Evolutionary conservation across 768 basidiomycete species (phyloP).

Genomic region (Steccherinum ochraceum): DNA sequence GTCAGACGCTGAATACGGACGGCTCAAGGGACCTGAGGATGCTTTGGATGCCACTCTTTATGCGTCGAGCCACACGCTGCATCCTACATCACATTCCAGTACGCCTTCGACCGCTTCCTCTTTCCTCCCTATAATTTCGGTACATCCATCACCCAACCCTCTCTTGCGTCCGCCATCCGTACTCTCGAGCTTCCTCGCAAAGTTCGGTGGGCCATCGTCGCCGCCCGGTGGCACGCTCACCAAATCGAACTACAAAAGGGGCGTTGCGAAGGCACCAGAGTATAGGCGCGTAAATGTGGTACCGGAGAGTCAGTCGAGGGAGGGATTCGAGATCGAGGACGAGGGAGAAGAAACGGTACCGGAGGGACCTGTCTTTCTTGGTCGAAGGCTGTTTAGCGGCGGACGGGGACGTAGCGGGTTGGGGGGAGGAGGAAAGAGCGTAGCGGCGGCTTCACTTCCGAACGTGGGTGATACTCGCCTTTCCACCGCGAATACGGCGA

Average conservation of each 20-base stretch:
- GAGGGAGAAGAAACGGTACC: conserved; percentile 4
- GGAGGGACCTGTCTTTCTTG: not conserved
- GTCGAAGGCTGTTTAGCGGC: not conserved
- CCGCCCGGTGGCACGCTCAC: not conserved
- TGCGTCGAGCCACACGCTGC: not conserved
- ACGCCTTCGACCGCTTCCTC: conserved; percentile 6
- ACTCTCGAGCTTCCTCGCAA: conserved; percentile 1
- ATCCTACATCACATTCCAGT: conserved; percentile 5
- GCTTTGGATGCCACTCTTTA: not conserved
- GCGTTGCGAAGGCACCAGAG: conserved; percentile 13
- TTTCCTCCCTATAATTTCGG: not conserved
- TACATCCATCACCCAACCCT: not conserved
- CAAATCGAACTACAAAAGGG: conserved; percentile 8
- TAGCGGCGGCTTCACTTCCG: conserved; percentile 5
- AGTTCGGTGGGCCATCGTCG: conserved; percentile 10
- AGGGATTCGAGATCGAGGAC: conserved; percentile 17
- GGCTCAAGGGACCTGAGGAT: not conserved
- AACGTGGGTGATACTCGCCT: conserved; percentile 11
- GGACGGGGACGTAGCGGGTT: no score
- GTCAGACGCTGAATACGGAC: conserved; percentile 1
- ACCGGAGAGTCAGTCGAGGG: not conserved
- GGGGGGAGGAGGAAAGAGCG: not conserved
- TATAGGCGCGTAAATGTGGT: conserved; percentile 13
- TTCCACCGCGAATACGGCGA: not conserved
- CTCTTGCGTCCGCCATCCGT: not conserved